Evolutionary conservation across 2,329 filamentous ascomycete species (phyloP).

Genomic region (Rutstroemia sp.): DNA sequence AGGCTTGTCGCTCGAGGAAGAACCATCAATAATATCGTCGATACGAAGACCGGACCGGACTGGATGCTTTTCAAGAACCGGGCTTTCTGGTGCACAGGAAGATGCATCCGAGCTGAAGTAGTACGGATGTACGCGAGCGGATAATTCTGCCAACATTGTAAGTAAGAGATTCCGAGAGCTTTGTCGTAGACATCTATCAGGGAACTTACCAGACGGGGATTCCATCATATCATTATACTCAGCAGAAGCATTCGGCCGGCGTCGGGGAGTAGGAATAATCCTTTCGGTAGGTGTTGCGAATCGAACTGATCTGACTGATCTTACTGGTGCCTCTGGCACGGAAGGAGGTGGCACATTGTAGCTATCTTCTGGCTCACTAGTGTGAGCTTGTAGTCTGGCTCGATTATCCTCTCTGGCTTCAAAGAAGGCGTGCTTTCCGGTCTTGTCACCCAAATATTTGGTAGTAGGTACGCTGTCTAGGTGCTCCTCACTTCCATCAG

Average conservation of each 20-base stretch:
- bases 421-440: constrained; percentile 27
- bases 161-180: not conserved
- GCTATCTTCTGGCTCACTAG: not conserved
- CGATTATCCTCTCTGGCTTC: constrained; percentile 28
- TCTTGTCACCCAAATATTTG: constrained; percentile 21
- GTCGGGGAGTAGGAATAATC: not conserved
- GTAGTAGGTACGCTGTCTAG: not conserved
- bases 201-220: not conserved
- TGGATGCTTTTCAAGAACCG: constrained; percentile 3
- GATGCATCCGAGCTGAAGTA: constrained; percentile 6
- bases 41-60: constrained; percentile 25
- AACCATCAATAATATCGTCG: constrained; percentile 25
- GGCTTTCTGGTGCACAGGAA: constrained; percentile 5
- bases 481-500: not conserved
- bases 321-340: not conserved
- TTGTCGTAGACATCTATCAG: not conserved
- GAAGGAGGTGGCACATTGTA: not conserved
- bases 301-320: not conserved
- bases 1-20: constrained; percentile 7
- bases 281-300: not conserved
- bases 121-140: constrained; percentile 2
- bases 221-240: not conserved
- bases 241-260: not conserved
- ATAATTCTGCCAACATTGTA: not conserved
- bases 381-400: constrained; percentile 12